Evolutionary conservation across 768 basidiomycete species (phyloP).

Genomic region (Basidioascus undulatus): DNA sequence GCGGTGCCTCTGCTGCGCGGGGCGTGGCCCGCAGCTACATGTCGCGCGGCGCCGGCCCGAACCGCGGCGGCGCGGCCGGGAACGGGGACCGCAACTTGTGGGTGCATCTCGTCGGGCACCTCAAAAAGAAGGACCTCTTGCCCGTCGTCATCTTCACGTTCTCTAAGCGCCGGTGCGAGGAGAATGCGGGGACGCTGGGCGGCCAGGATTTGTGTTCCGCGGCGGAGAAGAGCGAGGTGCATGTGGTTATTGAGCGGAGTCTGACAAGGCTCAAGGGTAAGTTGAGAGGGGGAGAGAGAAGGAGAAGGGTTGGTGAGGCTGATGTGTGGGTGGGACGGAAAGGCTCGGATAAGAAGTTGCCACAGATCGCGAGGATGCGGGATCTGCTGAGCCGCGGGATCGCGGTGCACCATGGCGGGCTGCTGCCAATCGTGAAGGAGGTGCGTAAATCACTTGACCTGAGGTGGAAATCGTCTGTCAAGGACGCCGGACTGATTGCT

Average conservation of each 20-base stretch:
- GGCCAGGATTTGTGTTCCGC: conserved; percentile 71
- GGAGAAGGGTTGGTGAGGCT: background rate
- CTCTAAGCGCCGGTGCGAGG: conserved; percentile 90
- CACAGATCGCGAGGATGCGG: conserved; percentile 75
- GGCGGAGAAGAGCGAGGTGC: conserved; percentile 89
- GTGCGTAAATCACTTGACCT: conserved; percentile 21
- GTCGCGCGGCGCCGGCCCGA: conserved; percentile 16
- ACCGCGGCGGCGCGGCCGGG: conserved; percentile 13
- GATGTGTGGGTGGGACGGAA: background rate
- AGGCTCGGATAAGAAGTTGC: conserved; percentile 79
- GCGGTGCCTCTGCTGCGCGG: conserved; percentile 28
- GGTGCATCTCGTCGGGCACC: conserved; percentile 60
- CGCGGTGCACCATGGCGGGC: conserved; percentile 89
- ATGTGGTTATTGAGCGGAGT: conserved; percentile 79
- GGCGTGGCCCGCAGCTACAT: conserved; percentile 14
- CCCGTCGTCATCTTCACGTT: conserved; percentile 94
- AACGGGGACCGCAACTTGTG: conserved; percentile 62
- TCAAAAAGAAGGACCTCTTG: conserved; percentile 62
- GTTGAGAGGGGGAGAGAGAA: background rate
- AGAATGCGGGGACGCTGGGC: conserved; percentile 70
- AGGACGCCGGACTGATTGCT: background rate
- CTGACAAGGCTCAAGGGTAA: conserved; percentile 70
- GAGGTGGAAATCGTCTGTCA: background rate
- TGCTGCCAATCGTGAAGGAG: conserved; percentile 92
- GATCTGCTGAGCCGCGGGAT: conserved; percentile 78